These are phyloP conservation scores for Tolypocladium album DNA, from an alignment of 2,329 filamentous ascomycete species.

Conservation along the genomic window DNA sequence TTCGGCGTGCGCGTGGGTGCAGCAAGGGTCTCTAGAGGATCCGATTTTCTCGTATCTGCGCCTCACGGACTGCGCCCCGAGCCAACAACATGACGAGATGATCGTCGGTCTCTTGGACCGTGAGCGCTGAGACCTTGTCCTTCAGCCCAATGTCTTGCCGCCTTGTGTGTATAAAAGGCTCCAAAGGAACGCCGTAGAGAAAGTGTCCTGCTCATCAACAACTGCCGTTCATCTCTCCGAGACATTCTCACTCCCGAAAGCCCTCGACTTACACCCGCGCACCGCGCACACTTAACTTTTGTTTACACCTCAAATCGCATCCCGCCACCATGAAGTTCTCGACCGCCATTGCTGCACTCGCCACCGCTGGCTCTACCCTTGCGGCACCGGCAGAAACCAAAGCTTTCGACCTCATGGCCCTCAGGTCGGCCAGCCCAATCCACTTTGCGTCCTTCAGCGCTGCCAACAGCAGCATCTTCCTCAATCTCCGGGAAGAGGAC, in stretches of 20 bases:
- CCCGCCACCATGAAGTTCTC: slow-evolving; percentile 17
- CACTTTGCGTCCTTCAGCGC: slow-evolving; percentile 38
- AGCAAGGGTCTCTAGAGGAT: background rate
- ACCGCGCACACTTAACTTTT: too few species aligned
- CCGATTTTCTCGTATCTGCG: background rate
- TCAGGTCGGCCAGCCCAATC: slow-evolving; percentile 36
- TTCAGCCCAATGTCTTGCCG: background rate
- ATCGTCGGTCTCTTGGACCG: background rate
- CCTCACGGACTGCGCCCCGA: background rate
- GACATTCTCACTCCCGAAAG: background rate
- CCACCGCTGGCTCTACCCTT: slow-evolving; percentile 15
- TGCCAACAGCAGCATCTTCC: slow-evolving; percentile 27
- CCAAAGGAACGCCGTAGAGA: background rate
- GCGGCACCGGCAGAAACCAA: slow-evolving; percentile 15
- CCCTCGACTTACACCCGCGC: too few species aligned
- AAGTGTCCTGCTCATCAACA: background rate
- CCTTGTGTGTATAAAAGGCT: background rate
- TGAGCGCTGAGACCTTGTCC: background rate
- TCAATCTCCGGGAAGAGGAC: slow-evolving; percentile 31
- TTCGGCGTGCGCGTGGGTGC: background rate
- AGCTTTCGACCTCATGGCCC: slow-evolving; percentile 37
- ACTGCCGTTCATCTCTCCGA: background rate
- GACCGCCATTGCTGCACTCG: slow-evolving; percentile 12
- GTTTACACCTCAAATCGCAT: background rate
- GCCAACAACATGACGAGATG: background rate